Percentiles rank a stretch among this genome's conserved stretches.
Conservation (phyloP, 768 basidiomycete species). For the Hygrophorus russula region DNA sequence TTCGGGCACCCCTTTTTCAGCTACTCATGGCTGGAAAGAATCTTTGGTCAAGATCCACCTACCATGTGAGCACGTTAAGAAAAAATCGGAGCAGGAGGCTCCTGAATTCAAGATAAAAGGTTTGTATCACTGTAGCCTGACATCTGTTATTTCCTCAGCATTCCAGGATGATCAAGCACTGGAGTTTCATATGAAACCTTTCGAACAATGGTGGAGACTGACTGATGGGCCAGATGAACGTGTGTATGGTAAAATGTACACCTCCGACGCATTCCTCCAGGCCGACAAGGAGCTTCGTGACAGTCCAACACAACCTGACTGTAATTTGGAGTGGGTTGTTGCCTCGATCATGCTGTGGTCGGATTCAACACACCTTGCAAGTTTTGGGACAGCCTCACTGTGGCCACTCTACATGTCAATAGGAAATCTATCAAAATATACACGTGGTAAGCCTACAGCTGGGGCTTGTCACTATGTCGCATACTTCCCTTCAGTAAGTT, state of each 20-base stretch:
- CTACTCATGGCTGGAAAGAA: conserved; percentile 13
- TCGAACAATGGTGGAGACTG: conserved; percentile 8
- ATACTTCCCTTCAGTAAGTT: conserved; percentile 16
- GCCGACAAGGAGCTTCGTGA: conserved; percentile 5
- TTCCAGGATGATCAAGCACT: neutral
- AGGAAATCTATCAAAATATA: conserved; percentile 25
- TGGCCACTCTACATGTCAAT: conserved; percentile 26
- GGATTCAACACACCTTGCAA: conserved; percentile 18
- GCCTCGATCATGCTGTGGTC: conserved; percentile 16
- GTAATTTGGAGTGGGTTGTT: conserved; percentile 8
- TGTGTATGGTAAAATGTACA: conserved; percentile 12
- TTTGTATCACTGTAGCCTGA: conserved; percentile 12
- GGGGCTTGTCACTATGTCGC: conserved; percentile 17
- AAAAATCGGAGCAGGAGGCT: conserved; percentile 9
- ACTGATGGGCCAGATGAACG: neutral
- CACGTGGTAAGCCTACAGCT: conserved; percentile 11
- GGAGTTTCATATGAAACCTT: conserved; percentile 12
- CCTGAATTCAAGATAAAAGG: conserved; percentile 12
- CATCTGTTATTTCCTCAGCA: conserved; percentile 10
- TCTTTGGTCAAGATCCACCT: conserved; percentile 14
- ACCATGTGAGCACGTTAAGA: conserved; percentile 12
- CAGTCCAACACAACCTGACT: conserved; percentile 3
- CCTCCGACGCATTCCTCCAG: conserved; percentile 9
- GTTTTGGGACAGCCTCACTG: conserved; percentile 16
- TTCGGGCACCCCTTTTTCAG: conserved; percentile 4